Percentiles rank a stretch among this genome's conserved stretches.
Evolutionary conservation across 2,329 filamentous ascomycete genomes (phyloP).

Genomic region (Arthroderma uncinatum): DNA sequence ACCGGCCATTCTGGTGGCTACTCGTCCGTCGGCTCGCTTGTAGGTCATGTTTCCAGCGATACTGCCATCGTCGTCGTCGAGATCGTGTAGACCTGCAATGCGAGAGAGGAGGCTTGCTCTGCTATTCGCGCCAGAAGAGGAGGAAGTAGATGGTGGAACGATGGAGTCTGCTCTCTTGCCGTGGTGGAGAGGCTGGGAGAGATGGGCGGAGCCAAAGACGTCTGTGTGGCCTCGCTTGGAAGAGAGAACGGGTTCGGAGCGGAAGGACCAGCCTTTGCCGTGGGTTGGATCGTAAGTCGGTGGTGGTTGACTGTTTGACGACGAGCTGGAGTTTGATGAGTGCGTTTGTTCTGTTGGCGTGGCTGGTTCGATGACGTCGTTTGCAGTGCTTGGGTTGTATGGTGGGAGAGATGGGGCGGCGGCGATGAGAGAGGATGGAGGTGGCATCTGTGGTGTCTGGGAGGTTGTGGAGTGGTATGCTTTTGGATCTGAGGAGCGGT

Average conservation of each 20-base stretch:
- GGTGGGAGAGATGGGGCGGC: conserved; percentile 9
- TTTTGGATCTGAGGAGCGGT: conserved; percentile 30
- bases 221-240: conserved; percentile 30
- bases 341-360: conserved; percentile 15
- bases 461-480: conserved; percentile 27
- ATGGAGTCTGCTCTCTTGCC: conserved; percentile 34
- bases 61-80: neutral
- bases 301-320: conserved; percentile 10
- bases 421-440: conserved; percentile 12
- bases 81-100: neutral
- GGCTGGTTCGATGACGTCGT: neutral
- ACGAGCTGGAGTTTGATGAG: conserved; percentile 19
- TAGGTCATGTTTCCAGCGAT: conserved; percentile 4
- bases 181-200: conserved; percentile 32
- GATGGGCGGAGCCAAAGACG: conserved; percentile 26
- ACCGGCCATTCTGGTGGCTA: conserved; percentile 3
- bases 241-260: conserved; percentile 20
- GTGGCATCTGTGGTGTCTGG: conserved; percentile 11
- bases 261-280: conserved; percentile 24
- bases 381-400: neutral
- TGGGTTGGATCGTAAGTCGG: conserved; percentile 15
- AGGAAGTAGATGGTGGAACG: conserved; percentile 13
- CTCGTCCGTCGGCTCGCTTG: conserved; percentile 10
- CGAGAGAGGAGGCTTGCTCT: neutral
- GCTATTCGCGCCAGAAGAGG: neutral